Evolutionary conservation across 2,329 filamentous ascomycete species (phyloP), one percentile per base, ranked within the genome.

Genomic region (Hortaea werneckii): DNA sequence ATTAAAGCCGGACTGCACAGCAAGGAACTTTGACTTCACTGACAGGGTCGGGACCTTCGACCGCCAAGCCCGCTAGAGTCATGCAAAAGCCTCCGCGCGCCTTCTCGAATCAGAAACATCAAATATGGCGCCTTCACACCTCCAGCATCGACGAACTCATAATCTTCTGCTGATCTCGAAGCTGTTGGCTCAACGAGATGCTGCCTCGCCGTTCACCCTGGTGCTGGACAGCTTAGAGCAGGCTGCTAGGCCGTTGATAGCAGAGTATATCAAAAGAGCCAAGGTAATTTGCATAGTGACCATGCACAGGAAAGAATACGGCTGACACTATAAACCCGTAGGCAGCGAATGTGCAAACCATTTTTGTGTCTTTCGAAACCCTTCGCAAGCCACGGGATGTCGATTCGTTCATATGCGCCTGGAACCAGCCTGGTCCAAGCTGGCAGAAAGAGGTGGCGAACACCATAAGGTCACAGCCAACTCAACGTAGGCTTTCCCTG

Each of bases 201-300:
- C 79, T 46, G 80, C 84, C 10, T 94, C 87, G 41, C 90, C 90
- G 2, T 80, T 96, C 58, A 95, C 89, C 0, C 71, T 96, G 27
- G 67, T 95, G 3, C 73, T 95, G 46, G 90, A 96, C 65, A 86
- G 76, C 30, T 72, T 95, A 29, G 87, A 94, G 67, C 88, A 95
- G 67, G 80, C 82, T 27, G 85, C 81, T 5, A 74, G 72, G 29
- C 81, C 82, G 0, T 67, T 95, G 4, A 53, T 90, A 1, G 68
- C 71, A 12, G 88, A 95, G 65, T 86, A 90, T 65, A 78, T 85
- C 44, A 71, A 74, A 40, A 77, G 89, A 56, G 87, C 85, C 45
- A 85, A 83, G 71, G 86, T 85, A 55, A 35, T 30, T 26, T 6
- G 13, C 27, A 11, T n/a, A 37, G 7, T 1, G 35, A 28, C 12